Evolutionary conservation across 1,139 yeast species (phyloP), one percentile per base, ranked within the genome.

Genomic region (Geotrichum siamense): DNA sequence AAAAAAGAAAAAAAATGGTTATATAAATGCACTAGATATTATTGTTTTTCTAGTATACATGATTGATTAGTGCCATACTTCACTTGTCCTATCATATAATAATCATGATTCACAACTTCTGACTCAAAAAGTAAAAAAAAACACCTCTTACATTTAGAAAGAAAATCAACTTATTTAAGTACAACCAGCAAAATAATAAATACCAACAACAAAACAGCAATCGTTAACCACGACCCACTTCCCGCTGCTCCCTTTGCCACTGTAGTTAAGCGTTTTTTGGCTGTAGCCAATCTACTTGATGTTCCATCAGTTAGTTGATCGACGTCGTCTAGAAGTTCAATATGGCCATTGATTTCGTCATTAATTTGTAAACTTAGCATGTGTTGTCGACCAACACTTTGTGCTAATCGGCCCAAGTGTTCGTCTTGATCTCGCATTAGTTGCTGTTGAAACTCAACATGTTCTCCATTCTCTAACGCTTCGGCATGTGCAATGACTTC

Each of bases 181-280:
- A 81, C 76, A 17, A 78, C 75, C 46, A 81, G 64, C 43, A 81
- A 64, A 45, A 79, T 61, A 19, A 81, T 70, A 51, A 81, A 65
- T 34, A 79, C 75, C 20, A 80, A 64, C 4, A 82, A 69, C 48
- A 85, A 65, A 5, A 76, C 71, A n/a, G 77, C 63, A 27, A 84
- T 84, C 0, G 89, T 80, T 34, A 78, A 69, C 67, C 84, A 68
- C 42, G 84, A 80, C 1, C 91, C 89, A 55, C 82, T 78, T 56
- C 82, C 85, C 46, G 72, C 71, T 16, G 80, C 75, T 53, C 69
- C 73, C 13, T 70, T 65, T 42, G 80, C 69, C 55, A 84, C 82
- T 35, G 63, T 67, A 29, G 63, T 69, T 44, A 85, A 67, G 38
- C 80, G 69, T 45, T 66, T 63, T 27, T 71, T 69, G 1, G 94